Conservation (phyloP, 352 stramenopile genomes). For the Pythium sp. region DNA sequence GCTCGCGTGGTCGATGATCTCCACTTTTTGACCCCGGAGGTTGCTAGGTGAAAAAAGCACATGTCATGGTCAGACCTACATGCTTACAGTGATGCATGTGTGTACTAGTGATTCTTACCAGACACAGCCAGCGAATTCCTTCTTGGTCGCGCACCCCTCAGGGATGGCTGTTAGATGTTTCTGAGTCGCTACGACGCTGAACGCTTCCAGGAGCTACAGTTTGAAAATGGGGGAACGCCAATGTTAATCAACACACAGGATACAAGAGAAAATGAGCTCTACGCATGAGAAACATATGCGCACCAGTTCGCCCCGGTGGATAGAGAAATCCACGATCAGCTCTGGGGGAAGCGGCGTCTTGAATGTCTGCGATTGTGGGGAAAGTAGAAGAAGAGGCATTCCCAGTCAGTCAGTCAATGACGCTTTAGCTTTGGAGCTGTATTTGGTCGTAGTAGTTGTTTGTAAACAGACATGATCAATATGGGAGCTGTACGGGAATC, state of each 20-base stretch:
- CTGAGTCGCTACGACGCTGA: slow-evolving; percentile 52
- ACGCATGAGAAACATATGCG: not conserved
- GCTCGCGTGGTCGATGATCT: slow-evolving; percentile 76
- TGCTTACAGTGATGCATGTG: not conserved
- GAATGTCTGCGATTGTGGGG: slow-evolving; percentile 39
- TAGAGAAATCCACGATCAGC: slow-evolving; percentile 81
- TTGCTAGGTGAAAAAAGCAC: slow-evolving; percentile 25
- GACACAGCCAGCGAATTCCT: slow-evolving; percentile 77
- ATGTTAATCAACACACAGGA: not conserved
- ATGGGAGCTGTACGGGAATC: slow-evolving; percentile 79
- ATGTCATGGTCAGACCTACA: not conserved
- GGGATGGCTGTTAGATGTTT: slow-evolving; percentile 54
- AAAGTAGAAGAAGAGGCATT: not conserved
- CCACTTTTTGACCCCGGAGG: slow-evolving; percentile 73
- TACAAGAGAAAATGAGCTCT: not conserved
- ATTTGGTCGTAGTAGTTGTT: not conserved
- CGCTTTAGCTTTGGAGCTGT: no score
- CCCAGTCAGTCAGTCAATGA: no score
- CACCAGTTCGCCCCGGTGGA: slow-evolving; percentile 78
- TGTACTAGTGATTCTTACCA: slow-evolving; percentile 37
- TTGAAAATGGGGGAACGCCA: no score
- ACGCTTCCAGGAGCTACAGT: slow-evolving; percentile 74
- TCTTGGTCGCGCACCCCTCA: slow-evolving; percentile 64
- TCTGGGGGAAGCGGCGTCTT: slow-evolving; percentile 67
- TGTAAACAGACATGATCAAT: slow-evolving; percentile 65